A percentile compares a stretch with the other conserved stretches of the same genome.
Evolutionary conservation across 495 filamentous ascomycete genomes (phyloP).

Genomic region (Penicillium parvum): DNA sequence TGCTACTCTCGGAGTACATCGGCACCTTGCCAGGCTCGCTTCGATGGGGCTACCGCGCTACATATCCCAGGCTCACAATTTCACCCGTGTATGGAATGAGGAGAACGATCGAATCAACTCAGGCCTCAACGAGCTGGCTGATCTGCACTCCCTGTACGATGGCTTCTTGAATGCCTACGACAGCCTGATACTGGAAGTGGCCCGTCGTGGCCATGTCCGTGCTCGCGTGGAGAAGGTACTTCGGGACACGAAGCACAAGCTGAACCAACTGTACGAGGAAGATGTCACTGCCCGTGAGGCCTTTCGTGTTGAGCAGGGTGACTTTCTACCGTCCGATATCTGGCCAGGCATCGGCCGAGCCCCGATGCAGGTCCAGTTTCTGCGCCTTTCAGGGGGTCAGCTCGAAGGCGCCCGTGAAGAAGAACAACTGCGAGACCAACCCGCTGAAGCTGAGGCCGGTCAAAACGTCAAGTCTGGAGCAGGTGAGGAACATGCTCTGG

Average conservation of each 20-base stretch:
- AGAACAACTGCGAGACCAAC: constrained; percentile 3
- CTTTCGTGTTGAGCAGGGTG: constrained; percentile 78
- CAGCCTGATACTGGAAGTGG: constrained; percentile 75
- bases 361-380: constrained; percentile 55
- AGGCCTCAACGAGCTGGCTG: constrained; percentile 68
- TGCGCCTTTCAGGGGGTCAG: constrained; percentile 35
- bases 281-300: constrained; percentile 71
- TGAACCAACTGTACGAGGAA: constrained; percentile 69
- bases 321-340: constrained; percentile 82
- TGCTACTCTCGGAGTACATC: constrained; percentile 53
- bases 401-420: constrained; percentile 21
- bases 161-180: constrained; percentile 81
- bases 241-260: constrained; percentile 66
- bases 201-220: constrained; percentile 64
- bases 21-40: constrained; percentile 64
- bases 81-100: constrained; percentile 68
- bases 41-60: constrained; percentile 58
- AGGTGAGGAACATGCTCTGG: constrained; percentile 25
- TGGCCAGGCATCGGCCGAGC: constrained; percentile 70
- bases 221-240: constrained; percentile 69
- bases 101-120: constrained; percentile 63
- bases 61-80: constrained; percentile 64
- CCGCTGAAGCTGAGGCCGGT: not conserved
- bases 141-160: constrained; percentile 71
- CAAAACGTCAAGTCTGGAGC: not conserved